Conservation (phyloP, 768 basidiomycete species). For the Rossbeevera mucosa region DNA sequence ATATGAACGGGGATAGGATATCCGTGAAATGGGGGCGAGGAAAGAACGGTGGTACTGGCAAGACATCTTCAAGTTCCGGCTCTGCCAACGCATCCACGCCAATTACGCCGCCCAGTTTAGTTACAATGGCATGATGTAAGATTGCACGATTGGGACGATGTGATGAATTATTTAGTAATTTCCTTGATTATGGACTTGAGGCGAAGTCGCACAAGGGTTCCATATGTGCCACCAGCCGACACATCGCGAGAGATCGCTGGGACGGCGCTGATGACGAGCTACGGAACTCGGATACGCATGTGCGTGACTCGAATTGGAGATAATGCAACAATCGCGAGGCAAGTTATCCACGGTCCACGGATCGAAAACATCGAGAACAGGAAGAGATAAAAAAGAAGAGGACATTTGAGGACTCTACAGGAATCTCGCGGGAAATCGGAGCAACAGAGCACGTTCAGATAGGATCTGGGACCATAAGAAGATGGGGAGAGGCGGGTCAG, state of each 20-base stretch:
- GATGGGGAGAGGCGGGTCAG: not conserved
- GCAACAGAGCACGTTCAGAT: conserved; percentile 33
- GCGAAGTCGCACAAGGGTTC: not conserved
- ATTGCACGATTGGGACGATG: not conserved
- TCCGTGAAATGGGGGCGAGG: conserved; percentile 89
- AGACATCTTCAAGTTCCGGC: conserved; percentile 29
- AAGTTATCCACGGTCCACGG: conserved; percentile 53
- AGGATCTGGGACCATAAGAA: not conserved
- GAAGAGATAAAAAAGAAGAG: conserved; percentile 32
- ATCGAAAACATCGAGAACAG: conserved; percentile 49
- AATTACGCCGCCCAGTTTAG: conserved; percentile 4
- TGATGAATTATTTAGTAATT: not conserved
- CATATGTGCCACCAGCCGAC: not conserved
- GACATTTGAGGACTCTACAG: conserved; percentile 47
- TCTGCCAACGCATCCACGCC: not conserved
- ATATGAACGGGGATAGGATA: conserved; percentile 71
- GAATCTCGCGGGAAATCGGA: conserved; percentile 51
- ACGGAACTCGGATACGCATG: conserved; percentile 38
- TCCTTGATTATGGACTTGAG: not conserved
- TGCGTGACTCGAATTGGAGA: conserved; percentile 42
- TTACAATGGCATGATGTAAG: conserved; percentile 13
- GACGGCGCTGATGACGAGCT: not conserved
- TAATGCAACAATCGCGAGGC: conserved; percentile 50
- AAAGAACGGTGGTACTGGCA: conserved; percentile 37
- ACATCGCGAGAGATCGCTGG: not conserved